Evolutionary conservation across 169 alveolate species (phyloP), one percentile per base, ranked within the genome.

Genomic region (Plasmodium reichenowi): DNA sequence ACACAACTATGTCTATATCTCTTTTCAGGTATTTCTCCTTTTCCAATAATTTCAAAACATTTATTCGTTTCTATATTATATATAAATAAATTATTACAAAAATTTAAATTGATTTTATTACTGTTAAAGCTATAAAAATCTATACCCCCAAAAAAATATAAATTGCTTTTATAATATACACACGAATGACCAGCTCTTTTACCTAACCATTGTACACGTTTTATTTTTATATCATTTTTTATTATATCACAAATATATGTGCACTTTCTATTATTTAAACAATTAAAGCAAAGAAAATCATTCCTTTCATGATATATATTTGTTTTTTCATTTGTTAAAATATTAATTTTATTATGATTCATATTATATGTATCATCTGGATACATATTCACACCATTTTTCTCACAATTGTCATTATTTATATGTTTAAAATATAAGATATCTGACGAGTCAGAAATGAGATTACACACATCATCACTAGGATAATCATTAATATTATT

Each of bases 111-210:
- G 24, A 85, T 85, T 58, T 85, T 71, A 50, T 85, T 85, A 4
- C 74, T 85, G 60, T 58, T 85, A 85, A 85, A 85, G 52, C 92
- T 85, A 63, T 85, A 85, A 32, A 24, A 85, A 71, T 67, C 60
- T 45, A 85, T 85, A 6, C 92, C 92, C 10, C 92, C 92, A 85
- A 85, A 85, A 26, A 85, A 59, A 26, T 85, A 85, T 47, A 85
- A 47, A 47, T 85, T 85, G 15, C 63, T 71, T 85, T 85, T 85
- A 85, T 85, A 85, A 85, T 85, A 85, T 22, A 26, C 63, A 73
- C 92, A 85, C 10, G 92, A 29, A 54, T 85, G 92, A 2, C 92
- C 92, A 32, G 92, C 92, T 59, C 92, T 47, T 60, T 47, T 85
- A 17, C 78, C 58, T 48, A 85, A 54, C 92, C 92, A 85, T 29